Percentiles rank a stretch among this genome's conserved stretches.
These are phyloP conservation scores for Aspergillus sojae DNA, from an alignment of 2,329 filamentous ascomycete genomes.

Conservation along the genomic window DNA sequence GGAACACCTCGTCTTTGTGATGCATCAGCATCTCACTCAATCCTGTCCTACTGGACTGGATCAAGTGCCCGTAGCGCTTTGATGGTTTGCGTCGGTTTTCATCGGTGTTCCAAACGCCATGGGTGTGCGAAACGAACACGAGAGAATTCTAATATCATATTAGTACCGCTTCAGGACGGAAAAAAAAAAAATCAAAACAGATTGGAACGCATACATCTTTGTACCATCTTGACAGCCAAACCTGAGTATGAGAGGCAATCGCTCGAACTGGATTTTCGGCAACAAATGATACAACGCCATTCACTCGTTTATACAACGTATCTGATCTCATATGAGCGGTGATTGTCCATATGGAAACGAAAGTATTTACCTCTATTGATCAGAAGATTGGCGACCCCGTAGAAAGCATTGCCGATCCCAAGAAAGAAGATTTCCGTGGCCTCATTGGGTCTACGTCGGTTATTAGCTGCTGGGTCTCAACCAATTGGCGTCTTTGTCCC, in stretches of 20 bases:
- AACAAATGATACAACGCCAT: slow-evolving; percentile 79
- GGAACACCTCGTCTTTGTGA: slow-evolving; percentile 54
- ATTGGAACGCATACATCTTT: slow-evolving; percentile 54
- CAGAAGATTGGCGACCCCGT: slow-evolving; percentile 79
- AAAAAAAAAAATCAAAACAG: not conserved
- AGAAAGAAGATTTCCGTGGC: slow-evolving; percentile 78
- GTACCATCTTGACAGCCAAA: slow-evolving; percentile 76
- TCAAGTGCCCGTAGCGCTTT: slow-evolving; percentile 60
- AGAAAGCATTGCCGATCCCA: slow-evolving; percentile 86
- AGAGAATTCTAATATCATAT: slow-evolving; percentile 61
- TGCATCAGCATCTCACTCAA: slow-evolving; percentile 61
- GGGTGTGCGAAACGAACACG: slow-evolving; percentile 75
- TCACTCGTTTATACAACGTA: slow-evolving; percentile 66
- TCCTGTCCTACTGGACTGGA: slow-evolving; percentile 47
- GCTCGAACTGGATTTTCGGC: slow-evolving; percentile 73
- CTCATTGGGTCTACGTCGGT: slow-evolving; percentile 57
- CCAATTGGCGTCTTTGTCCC: not conserved
- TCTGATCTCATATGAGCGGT: slow-evolving; percentile 35
- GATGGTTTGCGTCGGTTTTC: slow-evolving; percentile 59
- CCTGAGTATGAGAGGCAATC: slow-evolving; percentile 75
- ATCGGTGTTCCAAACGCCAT: slow-evolving; percentile 73
- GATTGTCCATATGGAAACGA: not conserved
- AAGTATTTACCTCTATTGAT: slow-evolving; percentile 66
- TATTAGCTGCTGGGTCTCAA: slow-evolving; percentile 5
- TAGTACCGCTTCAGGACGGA: not conserved